phyloP scores from a whole-genome alignment of 2,329 filamentous ascomycete species.

The Torrubiella hemipterigena region DNA sequence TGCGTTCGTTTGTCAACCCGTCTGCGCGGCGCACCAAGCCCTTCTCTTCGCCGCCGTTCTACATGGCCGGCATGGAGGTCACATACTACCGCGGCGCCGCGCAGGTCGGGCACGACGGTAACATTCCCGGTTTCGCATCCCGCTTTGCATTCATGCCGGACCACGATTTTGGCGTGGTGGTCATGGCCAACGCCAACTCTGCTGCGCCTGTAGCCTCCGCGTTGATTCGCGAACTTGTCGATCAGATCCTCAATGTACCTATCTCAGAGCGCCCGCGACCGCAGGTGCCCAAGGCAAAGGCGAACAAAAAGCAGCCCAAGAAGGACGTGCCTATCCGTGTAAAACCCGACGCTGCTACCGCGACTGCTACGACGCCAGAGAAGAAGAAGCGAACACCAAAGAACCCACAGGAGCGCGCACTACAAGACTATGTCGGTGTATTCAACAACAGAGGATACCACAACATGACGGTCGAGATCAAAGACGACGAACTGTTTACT shows the following conservation, averaged over 20 bases:
- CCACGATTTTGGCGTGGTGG: slow-evolving; percentile 2
- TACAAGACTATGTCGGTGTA: slow-evolving; percentile 1
- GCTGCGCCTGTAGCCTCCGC: not conserved
- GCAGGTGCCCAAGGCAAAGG: no score
- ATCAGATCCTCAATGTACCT: not conserved
- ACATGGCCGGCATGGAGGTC: slow-evolving; percentile 1
- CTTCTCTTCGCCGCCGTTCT: slow-evolving; percentile 3
- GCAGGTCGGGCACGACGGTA: slow-evolving; percentile 4
- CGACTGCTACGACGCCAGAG: not conserved
- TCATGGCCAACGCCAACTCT: slow-evolving; percentile 4
- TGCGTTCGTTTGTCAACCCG: slow-evolving; percentile 2
- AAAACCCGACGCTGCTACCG: not conserved
- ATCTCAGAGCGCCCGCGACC: not conserved
- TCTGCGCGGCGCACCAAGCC: not conserved
- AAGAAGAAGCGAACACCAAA: not conserved
- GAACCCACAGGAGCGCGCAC: slow-evolving; percentile 3
- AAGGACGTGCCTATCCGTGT: not conserved
- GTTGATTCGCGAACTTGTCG: slow-evolving; percentile 1
- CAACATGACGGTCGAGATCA: slow-evolving; percentile 2
- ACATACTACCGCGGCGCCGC: slow-evolving; percentile 6
- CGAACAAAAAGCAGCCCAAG: not conserved
- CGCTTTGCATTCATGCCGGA: slow-evolving; percentile 4
- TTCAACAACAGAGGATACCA: slow-evolving; percentile 4
- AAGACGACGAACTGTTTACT: slow-evolving; percentile 2
- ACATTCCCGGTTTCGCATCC: slow-evolving; percentile 4